Conservation (phyloP, 1,139 yeast species). For the Taphrina pruni region DNA sequence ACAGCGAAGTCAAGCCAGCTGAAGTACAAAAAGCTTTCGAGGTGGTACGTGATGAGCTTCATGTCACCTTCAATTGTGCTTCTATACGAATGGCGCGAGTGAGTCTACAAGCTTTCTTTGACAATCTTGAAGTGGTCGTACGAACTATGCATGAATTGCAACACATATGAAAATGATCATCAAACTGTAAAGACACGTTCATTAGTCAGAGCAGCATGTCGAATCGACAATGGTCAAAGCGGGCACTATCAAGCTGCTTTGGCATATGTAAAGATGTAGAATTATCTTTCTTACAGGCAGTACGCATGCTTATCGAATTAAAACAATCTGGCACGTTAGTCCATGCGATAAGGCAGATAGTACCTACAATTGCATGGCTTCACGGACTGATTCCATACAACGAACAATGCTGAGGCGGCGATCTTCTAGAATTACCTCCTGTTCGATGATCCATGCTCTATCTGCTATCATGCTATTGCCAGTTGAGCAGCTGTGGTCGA, state of each 20-base stretch:
- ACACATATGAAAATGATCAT: slow-evolving; percentile 3
- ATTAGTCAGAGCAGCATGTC: no score
- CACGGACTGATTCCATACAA: slow-evolving; percentile 13
- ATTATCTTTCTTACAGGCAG: background rate
- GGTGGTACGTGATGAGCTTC: slow-evolving; percentile 5
- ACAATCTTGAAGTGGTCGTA: slow-evolving; percentile 33
- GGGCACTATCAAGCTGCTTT: no score
- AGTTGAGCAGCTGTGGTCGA: no score
- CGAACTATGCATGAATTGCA: slow-evolving; percentile 30
- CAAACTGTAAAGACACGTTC: no score
- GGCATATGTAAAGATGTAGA: no score
- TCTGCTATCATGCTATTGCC: background rate
- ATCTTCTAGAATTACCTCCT: slow-evolving; percentile 12
- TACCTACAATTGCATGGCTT: slow-evolving; percentile 21
- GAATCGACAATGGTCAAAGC: no score
- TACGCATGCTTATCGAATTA: background rate
- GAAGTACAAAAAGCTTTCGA: slow-evolving; percentile 24
- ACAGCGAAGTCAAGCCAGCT: slow-evolving; percentile 33
- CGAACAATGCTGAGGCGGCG: slow-evolving; percentile 21
- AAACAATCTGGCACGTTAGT: background rate
- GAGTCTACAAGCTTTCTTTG: slow-evolving; percentile 32
- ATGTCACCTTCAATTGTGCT: slow-evolving; percentile 13
- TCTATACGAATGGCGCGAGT: slow-evolving; percentile 29
- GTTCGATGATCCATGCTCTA: slow-evolving; percentile 8
- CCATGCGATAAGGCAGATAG: background rate